These are phyloP conservation scores for Trichophyton benhamiae DNA, from an alignment of 2,329 filamentous ascomycete genomes.

Conservation along the genomic window DNA sequence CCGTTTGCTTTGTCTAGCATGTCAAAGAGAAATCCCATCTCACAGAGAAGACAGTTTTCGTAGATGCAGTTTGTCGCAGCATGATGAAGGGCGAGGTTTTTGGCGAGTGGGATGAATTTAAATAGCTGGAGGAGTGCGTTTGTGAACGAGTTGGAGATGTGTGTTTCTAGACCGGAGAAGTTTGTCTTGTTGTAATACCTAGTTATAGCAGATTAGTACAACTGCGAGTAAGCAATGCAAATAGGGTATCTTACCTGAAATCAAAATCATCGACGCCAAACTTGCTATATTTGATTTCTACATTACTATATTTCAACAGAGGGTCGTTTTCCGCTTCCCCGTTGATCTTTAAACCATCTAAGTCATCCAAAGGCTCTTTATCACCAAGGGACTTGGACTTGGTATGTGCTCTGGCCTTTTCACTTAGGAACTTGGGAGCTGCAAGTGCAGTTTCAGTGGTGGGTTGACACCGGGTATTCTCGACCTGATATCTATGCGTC, in stretches of 20 bases:
- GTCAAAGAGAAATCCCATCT: slow-evolving; percentile 89
- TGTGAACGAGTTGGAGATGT: slow-evolving; percentile 93
- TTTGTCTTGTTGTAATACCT: slow-evolving; percentile 90
- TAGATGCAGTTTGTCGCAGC: slow-evolving; percentile 72
- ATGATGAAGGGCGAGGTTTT: slow-evolving; percentile 80
- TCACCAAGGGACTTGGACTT: slow-evolving; percentile 28
- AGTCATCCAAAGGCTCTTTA: slow-evolving; percentile 38
- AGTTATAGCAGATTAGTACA: slow-evolving; percentile 11
- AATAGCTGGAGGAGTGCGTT: slow-evolving; percentile 85
- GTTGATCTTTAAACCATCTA: slow-evolving; percentile 59
- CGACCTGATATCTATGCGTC: slow-evolving; percentile 66
- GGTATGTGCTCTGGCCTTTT: slow-evolving; percentile 62
- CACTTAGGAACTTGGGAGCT: slow-evolving; percentile 86
- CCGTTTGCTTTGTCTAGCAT: slow-evolving; percentile 96
- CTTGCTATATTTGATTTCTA: slow-evolving; percentile 98
- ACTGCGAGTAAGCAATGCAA: slow-evolving; percentile 7
- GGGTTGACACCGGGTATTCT: slow-evolving; percentile 57
- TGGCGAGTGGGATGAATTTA: slow-evolving; percentile 75
- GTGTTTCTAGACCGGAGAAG: slow-evolving; percentile 86
- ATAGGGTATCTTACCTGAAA: slow-evolving; percentile 60
- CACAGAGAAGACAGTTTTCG: slow-evolving; percentile 79
- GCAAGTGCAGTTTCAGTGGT: slow-evolving; percentile 50
- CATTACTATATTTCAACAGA: slow-evolving; percentile 77
- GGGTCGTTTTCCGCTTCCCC: slow-evolving; percentile 66
- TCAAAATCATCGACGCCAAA: slow-evolving; percentile 99